A percentile compares a stretch with the other conserved stretches of the same genome.
phyloP scores from a whole-genome alignment of 805 yeast genomes.

The Pichia insulana region DNA sequence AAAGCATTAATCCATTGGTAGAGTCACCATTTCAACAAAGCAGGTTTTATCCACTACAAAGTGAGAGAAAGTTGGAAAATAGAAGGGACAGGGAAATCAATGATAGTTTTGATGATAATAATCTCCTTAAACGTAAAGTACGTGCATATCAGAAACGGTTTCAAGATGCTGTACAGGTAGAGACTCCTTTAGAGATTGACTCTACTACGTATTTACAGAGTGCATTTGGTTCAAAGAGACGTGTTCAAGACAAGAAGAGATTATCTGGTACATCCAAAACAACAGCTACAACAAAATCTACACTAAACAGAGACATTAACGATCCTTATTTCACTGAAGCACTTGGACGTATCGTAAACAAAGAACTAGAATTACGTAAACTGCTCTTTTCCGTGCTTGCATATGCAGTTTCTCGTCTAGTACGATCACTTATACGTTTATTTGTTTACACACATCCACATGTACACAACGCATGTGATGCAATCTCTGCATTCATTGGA shows the following conservation, averaged over 20 bases:
- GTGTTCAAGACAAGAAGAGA: too few species aligned
- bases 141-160: conserved; percentile 7
- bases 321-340: conserved; percentile 30
- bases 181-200: not conserved
- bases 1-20: too few species aligned
- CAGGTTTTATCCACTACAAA: too few species aligned
- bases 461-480: not conserved
- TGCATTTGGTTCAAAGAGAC: conserved; percentile 4
- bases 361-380: conserved; percentile 30
- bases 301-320: not conserved
- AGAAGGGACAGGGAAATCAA: too few species aligned
- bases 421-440: conserved; percentile 18
- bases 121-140: conserved; percentile 6
- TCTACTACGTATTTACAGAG: conserved; percentile 3
- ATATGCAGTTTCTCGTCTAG: conserved; percentile 25
- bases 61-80: too few species aligned
- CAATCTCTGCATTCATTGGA: too few species aligned
- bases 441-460: conserved; percentile 9
- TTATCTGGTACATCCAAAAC: not conserved
- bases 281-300: not conserved
- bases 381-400: conserved; percentile 25
- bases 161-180: not conserved
- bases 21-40: too few species aligned
- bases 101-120: not conserved
- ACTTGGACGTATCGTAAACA: conserved; percentile 35